Evolutionary conservation across 306 rosid genomes (phyloP).

Genomic region (Hippophae gyantsensis): DNA sequence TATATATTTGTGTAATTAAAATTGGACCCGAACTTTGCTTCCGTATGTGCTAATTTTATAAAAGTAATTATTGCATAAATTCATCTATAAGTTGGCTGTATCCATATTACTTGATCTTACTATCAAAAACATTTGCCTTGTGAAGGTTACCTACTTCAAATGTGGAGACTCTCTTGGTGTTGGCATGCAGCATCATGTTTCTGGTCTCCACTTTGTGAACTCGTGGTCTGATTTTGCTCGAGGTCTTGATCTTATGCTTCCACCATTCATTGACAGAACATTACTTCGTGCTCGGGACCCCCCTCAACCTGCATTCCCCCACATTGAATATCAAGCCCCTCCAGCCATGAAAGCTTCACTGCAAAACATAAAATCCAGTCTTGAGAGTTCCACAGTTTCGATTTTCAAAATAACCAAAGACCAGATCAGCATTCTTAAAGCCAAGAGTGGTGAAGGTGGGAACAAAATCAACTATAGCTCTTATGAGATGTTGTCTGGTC

Average conservation of each 20-base stretch:
- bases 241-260: constrained; percentile 43
- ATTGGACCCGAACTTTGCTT: too few species aligned
- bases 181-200: constrained; percentile 57
- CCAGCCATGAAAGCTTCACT: constrained; percentile 27
- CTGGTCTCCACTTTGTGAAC: constrained; percentile 64
- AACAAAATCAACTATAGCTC: constrained; percentile 37
- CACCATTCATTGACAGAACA: constrained; percentile 56
- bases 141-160: constrained; percentile 60
- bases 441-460: constrained; percentile 50
- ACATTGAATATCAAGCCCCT: constrained; percentile 51
- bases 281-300: constrained; percentile 53
- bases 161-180: constrained; percentile 80
- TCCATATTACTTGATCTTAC: too few species aligned
- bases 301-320: constrained; percentile 52
- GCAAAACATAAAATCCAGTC: constrained; percentile 22
- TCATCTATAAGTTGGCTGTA: too few species aligned
- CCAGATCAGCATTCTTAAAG: constrained; percentile 38
- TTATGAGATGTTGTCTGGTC: constrained; percentile 66
- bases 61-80: too few species aligned
- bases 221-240: constrained; percentile 76
- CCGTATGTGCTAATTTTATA: too few species aligned
- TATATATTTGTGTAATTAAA: too few species aligned
- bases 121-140: not conserved
- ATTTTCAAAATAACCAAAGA: constrained; percentile 42
- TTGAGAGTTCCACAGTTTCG: constrained; percentile 30